These are phyloP conservation scores for Cordyceps tenuipes DNA, from an alignment of 2,329 filamentous ascomycete species.

Conservation along the genomic window DNA sequence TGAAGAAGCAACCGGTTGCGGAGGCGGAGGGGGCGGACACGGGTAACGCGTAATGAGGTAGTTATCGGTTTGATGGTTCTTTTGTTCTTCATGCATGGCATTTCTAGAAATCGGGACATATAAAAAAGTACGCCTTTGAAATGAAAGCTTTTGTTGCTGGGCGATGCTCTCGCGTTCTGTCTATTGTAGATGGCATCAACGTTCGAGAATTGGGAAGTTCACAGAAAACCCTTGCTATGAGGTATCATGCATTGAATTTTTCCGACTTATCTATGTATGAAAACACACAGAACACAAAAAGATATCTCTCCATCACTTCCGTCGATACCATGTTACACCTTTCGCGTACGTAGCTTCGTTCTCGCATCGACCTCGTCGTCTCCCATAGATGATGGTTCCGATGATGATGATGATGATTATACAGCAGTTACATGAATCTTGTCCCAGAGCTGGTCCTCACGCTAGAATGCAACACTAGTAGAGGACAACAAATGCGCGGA, in stretches of 20 bases:
- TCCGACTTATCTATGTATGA: background rate
- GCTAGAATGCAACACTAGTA: background rate
- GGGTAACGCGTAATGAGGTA: constrained; percentile 11
- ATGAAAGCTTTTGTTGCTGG: background rate
- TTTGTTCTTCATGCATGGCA: background rate
- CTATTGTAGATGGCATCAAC: background rate
- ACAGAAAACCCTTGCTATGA: background rate
- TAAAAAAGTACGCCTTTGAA: background rate
- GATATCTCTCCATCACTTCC: background rate
- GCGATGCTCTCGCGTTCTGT: no score
- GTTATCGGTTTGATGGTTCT: background rate
- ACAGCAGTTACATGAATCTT: background rate
- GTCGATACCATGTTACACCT: constrained; percentile 1
- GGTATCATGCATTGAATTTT: background rate
- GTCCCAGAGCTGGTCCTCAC: background rate
- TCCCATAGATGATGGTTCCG: background rate
- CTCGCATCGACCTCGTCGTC: background rate
- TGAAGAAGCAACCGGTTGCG: constrained; percentile 26
- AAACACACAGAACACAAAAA: background rate
- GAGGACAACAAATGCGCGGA: background rate
- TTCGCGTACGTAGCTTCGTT: constrained; percentile 1
- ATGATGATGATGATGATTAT: constrained; percentile 7
- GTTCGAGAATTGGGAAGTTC: background rate
- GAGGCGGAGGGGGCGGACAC: constrained; percentile 24
- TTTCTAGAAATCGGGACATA: constrained; percentile 1